Evolutionary conservation across 805 yeast species (phyloP).

Genomic region (Candida pini): DNA sequence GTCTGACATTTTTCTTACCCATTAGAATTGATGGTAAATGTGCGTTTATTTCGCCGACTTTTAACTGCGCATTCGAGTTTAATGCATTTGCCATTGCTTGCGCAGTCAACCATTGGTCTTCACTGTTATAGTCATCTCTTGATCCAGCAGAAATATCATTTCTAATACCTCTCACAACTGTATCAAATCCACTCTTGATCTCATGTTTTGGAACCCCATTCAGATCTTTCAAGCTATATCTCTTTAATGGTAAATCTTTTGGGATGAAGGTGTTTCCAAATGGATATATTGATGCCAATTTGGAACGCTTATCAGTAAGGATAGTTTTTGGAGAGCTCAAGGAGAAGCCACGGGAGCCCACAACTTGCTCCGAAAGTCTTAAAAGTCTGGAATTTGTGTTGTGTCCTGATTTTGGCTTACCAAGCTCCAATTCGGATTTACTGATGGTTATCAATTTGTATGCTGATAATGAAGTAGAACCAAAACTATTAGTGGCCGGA

Average conservation of each 20-base stretch:
- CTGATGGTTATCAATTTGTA: background rate
- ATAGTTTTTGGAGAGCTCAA: slow-evolving; percentile 3
- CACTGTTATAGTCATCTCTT: slow-evolving; percentile 17
- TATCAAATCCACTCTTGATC: slow-evolving; percentile 13
- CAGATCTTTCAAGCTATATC: slow-evolving; percentile 8
- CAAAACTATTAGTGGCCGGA: background rate
- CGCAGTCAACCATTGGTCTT: slow-evolving; percentile 22
- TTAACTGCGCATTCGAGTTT: slow-evolving; percentile 27
- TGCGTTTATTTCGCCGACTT: slow-evolving; percentile 22
- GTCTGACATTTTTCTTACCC: slow-evolving; percentile 15
- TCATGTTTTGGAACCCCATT: slow-evolving; percentile 15
- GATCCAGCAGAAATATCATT: slow-evolving; percentile 19
- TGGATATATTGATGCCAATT: slow-evolving; percentile 17
- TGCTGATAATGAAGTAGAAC: background rate
- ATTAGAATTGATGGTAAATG: slow-evolving; percentile 13
- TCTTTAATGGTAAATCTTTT: slow-evolving; percentile 11
- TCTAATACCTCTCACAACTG: slow-evolving; percentile 26
- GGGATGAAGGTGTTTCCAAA: slow-evolving; percentile 21
- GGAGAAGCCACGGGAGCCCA: slow-evolving; percentile 19
- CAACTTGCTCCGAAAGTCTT: slow-evolving; percentile 22
- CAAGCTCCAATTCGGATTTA: slow-evolving; percentile 16
- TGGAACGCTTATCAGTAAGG: slow-evolving; percentile 9
- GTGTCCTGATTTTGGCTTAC: slow-evolving; percentile 22
- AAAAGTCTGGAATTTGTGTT: slow-evolving; percentile 22
- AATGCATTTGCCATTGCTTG: slow-evolving; percentile 26